Conservation (phyloP, 2,329 filamentous ascomycete genomes). For the Raffaelea ambrosiae region DNA sequence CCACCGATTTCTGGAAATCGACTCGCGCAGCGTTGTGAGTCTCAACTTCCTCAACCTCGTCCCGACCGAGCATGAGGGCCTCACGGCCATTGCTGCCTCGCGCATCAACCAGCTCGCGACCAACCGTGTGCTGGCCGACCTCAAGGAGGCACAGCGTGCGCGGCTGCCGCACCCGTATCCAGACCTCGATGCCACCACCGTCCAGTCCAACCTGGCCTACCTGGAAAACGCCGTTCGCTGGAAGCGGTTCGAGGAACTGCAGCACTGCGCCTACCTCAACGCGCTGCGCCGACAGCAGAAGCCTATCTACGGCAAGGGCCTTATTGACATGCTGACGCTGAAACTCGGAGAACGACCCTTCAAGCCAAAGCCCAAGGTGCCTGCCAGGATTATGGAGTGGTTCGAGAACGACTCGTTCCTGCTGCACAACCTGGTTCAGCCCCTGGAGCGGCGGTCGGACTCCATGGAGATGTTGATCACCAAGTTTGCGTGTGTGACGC, state of each 20-base stretch:
- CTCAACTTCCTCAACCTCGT: conserved; percentile 73
- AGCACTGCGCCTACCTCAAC: conserved; percentile 73
- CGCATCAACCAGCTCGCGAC: conserved; percentile 60
- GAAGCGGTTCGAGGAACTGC: conserved; percentile 67
- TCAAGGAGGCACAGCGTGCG: conserved; percentile 61
- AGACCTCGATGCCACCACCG: conserved; percentile 55
- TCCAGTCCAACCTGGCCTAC: conserved; percentile 61
- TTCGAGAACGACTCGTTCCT: conserved; percentile 60
- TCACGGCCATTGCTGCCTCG: conserved; percentile 46
- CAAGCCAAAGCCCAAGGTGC: conserved; percentile 50
- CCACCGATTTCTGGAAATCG: conserved; percentile 51
- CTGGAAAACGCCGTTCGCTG: conserved; percentile 64
- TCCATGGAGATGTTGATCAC: conserved; percentile 67
- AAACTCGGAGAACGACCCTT: conserved; percentile 50
- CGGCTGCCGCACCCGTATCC: conserved; percentile 48
- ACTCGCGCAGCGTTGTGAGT: conserved; percentile 57
- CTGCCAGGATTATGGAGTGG: conserved; percentile 62
- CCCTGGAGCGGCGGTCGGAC: conserved; percentile 63
- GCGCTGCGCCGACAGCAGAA: conserved; percentile 69
- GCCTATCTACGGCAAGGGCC: conserved; percentile 70
- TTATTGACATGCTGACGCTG: conserved; percentile 68
- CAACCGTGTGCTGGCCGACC: conserved; percentile 58
- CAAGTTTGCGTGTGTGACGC: conserved; percentile 88
- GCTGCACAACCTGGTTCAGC: conserved; percentile 62
- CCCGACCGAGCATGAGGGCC: conserved; percentile 63